These are phyloP conservation scores for Suillus sp. DNA, from an alignment of 768 basidiomycete genomes.

Conservation along the genomic window DNA sequence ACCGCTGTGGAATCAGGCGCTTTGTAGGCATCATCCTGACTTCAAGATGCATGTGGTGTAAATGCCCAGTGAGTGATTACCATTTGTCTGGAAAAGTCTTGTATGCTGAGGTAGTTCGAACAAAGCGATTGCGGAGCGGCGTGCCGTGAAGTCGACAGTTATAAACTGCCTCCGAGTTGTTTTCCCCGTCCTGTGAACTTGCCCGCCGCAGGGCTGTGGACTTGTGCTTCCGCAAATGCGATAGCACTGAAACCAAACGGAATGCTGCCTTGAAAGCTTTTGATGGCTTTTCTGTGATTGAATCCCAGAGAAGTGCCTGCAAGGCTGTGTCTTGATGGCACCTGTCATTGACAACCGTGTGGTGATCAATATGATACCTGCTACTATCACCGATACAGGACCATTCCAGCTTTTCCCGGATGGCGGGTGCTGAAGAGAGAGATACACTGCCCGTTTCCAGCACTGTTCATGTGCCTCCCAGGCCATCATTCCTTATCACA, in stretches of 20 bases:
- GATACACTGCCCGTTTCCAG: slow-evolving; percentile 17
- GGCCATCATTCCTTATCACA: slow-evolving; percentile 10
- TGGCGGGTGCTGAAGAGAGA: neutral
- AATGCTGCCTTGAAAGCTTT: neutral
- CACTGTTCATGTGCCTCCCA: slow-evolving; percentile 1
- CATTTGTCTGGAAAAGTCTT: neutral
- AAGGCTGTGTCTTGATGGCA: slow-evolving; percentile 4
- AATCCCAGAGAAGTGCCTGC: neutral
- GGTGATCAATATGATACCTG: slow-evolving; percentile 4
- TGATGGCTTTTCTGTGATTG: neutral
- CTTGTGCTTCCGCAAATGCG: neutral
- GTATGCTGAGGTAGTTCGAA: neutral
- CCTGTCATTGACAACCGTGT: neutral
- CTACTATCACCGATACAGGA: neutral
- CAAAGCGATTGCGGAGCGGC: too few relatives aligned
- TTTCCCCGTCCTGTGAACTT: neutral
- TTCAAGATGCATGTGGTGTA: neutral
- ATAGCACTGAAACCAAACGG: neutral
- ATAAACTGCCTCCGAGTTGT: neutral
- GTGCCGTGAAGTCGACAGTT: neutral
- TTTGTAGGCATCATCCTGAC: neutral
- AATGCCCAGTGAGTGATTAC: neutral
- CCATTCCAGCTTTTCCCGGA: neutral
- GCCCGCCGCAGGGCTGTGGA: neutral
- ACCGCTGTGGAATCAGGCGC: neutral